Percentiles rank a stretch among this genome's conserved stretches.
Evolutionary conservation across 2,329 filamentous ascomycete genomes (phyloP).

Genomic region (Penicillium sp.): DNA sequence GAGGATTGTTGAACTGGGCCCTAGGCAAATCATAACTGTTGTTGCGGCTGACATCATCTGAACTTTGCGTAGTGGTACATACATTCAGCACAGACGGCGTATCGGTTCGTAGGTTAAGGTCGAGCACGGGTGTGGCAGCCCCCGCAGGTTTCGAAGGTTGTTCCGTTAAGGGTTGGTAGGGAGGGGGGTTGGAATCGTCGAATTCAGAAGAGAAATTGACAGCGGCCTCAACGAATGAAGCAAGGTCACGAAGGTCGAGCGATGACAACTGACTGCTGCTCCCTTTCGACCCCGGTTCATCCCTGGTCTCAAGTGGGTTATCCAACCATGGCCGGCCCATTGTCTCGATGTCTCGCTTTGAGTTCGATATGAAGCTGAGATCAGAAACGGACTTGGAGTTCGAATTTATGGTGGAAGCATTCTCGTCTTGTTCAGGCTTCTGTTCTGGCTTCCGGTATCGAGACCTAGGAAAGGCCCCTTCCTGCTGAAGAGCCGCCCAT

Average conservation of each 20-base stretch:
- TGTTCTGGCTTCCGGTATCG: constrained; percentile 25
- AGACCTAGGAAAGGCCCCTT: constrained; percentile 34
- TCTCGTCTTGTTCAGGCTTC: constrained; percentile 31
- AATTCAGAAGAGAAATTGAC: constrained; percentile 33
- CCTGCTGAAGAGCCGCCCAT: constrained; percentile 36
- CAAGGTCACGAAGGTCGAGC: constrained; percentile 39
- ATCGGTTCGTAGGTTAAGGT: not conserved
- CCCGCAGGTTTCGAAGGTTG: not conserved
- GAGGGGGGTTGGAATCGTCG: constrained; percentile 30
- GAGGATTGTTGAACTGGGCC: not conserved
- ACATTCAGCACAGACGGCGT: not conserved
- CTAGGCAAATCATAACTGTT: not conserved
- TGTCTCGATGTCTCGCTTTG: constrained; percentile 40
- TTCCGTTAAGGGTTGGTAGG: constrained; percentile 21
- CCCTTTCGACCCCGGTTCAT: constrained; percentile 22
- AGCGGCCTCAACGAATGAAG: constrained; percentile 39
- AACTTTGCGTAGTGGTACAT: not conserved
- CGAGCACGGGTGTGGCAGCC: not conserved
- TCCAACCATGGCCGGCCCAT: constrained; percentile 46
- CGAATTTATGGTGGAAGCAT: constrained; percentile 27
- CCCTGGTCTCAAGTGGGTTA: constrained; percentile 29
- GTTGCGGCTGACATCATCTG: not conserved
- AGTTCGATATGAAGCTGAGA: constrained; percentile 35
- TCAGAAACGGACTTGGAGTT: constrained; percentile 19
- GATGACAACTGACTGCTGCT: constrained; percentile 29